These are phyloP conservation scores for Plicaturopsis crispa DNA, from an alignment of 768 basidiomycete species.

Conservation along the genomic window DNA sequence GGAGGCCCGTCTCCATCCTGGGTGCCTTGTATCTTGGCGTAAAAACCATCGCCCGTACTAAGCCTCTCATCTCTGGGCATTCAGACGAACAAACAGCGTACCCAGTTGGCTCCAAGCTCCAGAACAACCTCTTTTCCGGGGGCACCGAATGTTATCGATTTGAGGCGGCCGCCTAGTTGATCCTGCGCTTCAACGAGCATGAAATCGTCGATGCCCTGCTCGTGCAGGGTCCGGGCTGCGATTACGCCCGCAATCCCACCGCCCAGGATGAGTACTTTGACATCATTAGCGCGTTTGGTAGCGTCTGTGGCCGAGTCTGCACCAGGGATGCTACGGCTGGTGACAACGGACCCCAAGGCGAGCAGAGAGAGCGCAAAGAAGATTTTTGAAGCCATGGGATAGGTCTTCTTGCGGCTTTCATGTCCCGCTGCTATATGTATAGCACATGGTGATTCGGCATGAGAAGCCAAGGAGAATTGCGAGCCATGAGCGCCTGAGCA, in stretches of 20 bases:
- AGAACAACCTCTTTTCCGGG: slow-evolving; percentile 30
- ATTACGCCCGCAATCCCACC: slow-evolving; percentile 61
- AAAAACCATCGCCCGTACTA: slow-evolving; percentile 16
- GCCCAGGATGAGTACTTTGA: slow-evolving; percentile 54
- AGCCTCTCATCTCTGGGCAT: slow-evolving; percentile 29
- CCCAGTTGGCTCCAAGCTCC: slow-evolving; percentile 58
- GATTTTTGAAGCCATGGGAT: too few species aligned
- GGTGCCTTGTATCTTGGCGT: slow-evolving; percentile 28
- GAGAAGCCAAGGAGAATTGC: too few species aligned
- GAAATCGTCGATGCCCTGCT: slow-evolving; percentile 48
- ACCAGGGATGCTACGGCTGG: too few species aligned
- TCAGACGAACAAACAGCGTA: too few species aligned
- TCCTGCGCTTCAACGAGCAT: slow-evolving; percentile 51
- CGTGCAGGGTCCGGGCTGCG: slow-evolving; percentile 52
- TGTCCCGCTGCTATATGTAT: too few species aligned
- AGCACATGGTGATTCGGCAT: too few species aligned
- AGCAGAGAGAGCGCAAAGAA: too few species aligned
- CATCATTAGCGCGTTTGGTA: too few species aligned
- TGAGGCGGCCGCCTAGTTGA: slow-evolving; percentile 58
- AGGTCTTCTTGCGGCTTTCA: too few species aligned
- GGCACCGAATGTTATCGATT: slow-evolving; percentile 34
- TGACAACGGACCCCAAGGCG: too few species aligned
- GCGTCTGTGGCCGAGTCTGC: too few species aligned
- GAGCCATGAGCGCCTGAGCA: too few species aligned
- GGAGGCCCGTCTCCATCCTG: slow-evolving; percentile 38